Evolutionary conservation across 1,284 basidiomycete genomes (phyloP), one percentile per base, ranked within the genome.

Genomic region (Melampsora americana): DNA sequence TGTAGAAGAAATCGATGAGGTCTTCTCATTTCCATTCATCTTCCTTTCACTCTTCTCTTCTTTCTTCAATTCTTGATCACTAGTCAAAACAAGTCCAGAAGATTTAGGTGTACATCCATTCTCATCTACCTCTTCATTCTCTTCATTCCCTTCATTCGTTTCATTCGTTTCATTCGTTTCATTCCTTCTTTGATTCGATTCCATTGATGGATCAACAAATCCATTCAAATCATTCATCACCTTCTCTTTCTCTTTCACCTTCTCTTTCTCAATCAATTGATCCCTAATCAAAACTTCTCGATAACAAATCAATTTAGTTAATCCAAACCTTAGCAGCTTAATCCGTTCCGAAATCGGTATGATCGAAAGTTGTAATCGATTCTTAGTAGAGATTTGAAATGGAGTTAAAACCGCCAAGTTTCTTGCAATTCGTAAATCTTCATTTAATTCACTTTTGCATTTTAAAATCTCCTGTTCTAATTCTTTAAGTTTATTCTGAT

Each of bases 351-450:
- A 87, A 4, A 90, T 84, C n/a, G 84, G 85, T 78, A 89, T 88
- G 20, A 93, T 85, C 5, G 88, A 85, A 35, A 84, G 79, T 32
- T 88, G 84, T 46, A 97, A 86, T 62, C 89, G 87, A 78, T 92
- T 91, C 62, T 92, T 88, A 1, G 93, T 94, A 5, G 89, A 85
- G 69, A 88, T 88, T 80, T 90, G 91, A 83, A 97, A 95, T 1
- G 95, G 93, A 9, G 92, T 90, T 65, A 96, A 85, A 67, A 91
- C 87, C 1, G 89, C 89, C n/a, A 96, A 86, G 80, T 94, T 95
- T 59, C 90, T 88, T 23, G 90, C 88, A 53, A 90, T 84, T 30
- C 90, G 88, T 80, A 94, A 84, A 79, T 90, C 87, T 16, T 87
- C 84, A 65, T 90, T 87, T n/a, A 96, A 87, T 77, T 88, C 87